Evolutionary conservation across 1,139 yeast species (phyloP).

Genomic region (Arxiozyma bovina): DNA sequence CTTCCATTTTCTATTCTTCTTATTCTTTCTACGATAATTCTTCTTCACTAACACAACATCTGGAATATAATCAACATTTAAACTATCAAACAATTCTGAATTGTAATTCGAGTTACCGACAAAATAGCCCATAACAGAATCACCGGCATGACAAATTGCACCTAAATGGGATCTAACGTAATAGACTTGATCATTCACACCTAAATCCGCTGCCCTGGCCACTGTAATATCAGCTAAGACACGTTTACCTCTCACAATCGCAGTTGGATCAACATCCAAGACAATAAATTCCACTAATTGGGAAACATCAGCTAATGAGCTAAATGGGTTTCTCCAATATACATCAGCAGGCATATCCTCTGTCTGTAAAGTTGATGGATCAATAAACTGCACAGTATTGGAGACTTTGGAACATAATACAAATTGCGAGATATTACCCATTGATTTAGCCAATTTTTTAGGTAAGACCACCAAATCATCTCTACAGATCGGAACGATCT

Average conservation of each 20-base stretch:
- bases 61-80: slow-evolving; percentile 52
- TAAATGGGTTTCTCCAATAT: slow-evolving; percentile 84
- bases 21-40: slow-evolving; percentile 70
- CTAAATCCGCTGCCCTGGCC: slow-evolving; percentile 78
- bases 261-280: slow-evolving; percentile 89
- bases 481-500: slow-evolving; percentile 94
- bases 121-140: slow-evolving; percentile 85
- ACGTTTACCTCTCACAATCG: slow-evolving; percentile 67
- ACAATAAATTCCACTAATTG: slow-evolving; percentile 84
- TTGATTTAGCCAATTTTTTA: slow-evolving; percentile 65
- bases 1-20: slow-evolving; percentile 82
- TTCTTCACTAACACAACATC: slow-evolving; percentile 92
- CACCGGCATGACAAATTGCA: slow-evolving; percentile 91
- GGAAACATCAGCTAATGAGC: slow-evolving; percentile 64
- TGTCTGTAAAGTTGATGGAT: slow-evolving; percentile 69
- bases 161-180: slow-evolving; percentile 87
- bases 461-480: slow-evolving; percentile 93
- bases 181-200: slow-evolving; percentile 70
- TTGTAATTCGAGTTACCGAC: slow-evolving; percentile 78
- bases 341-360: slow-evolving; percentile 71
- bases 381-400: slow-evolving; percentile 76
- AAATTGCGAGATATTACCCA: slow-evolving; percentile 77
- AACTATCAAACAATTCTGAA: slow-evolving; percentile 72
- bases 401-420: slow-evolving; percentile 80
- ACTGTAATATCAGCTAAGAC: slow-evolving; percentile 87